Evolutionary conservation across 495 filamentous ascomycete species (phyloP), one percentile per base, ranked within the genome.

Genomic region (Penicillium manginii): DNA sequence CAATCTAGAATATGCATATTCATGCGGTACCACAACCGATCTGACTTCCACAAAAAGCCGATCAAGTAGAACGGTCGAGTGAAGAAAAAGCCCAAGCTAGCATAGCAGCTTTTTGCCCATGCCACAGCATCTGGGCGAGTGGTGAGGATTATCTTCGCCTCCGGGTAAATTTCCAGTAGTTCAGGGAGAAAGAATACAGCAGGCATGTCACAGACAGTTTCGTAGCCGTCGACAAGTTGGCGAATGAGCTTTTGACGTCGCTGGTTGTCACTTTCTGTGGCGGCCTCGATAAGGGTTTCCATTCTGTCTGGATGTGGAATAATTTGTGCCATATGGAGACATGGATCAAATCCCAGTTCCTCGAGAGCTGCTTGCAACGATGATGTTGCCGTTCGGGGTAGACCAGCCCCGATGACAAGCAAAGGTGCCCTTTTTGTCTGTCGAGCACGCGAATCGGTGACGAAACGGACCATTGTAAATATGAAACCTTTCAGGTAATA

Each of bases 311-410:
- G 17, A 11, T 62, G 55, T 8, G 59, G 59, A 35, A 62, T 62
- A 6, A 62, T 52, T 12, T 62, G 59, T 7, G 55, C 59, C 59
- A 62, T 62, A 21, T 62, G 55, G 4, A 62, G 45, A 26, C 60
- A 62, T 21, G 55, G 51, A 0, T 49, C 31, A n/a, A 45, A 54
- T 18, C 55, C 51, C 8, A 62, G 50, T 14, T 54, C 23, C 43
- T 62, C 60, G 19, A 62, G 46, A 12, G 60, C 60, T 12, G 60
- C 50, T 62, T 58, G 60, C 15, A 62, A 47, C 1, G 56, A 63
- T 10, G 55, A 63, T 23, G 60, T 63, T 56, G 60, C 52, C 29
- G 55, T 63, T 1, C 52, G 55, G 14, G 60, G 60, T 2, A 63
- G 39, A 14, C 60, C 60, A 12, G 60, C 60, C 32, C 55, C 60